These are phyloP conservation scores for Fusarium begoniae DNA, from an alignment of 2,329 filamentous ascomycete genomes.

Conservation along the genomic window DNA sequence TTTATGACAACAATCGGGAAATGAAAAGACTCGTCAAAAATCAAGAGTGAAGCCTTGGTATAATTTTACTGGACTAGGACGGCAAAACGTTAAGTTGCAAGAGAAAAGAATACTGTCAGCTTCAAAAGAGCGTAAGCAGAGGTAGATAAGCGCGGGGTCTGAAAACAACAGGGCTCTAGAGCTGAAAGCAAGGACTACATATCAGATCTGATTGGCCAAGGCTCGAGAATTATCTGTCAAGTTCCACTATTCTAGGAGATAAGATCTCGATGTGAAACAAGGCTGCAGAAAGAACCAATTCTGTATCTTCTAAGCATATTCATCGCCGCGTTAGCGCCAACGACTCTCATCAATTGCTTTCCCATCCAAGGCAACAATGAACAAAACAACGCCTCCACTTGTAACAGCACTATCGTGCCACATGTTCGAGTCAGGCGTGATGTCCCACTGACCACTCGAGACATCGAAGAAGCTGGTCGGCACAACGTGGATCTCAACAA, in stretches of 20 bases:
- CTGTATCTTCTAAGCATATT: background rate
- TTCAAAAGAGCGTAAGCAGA: background rate
- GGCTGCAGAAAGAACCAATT: background rate
- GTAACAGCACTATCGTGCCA: background rate
- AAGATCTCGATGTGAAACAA: background rate
- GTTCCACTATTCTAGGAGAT: fast-evolving
- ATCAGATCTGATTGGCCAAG: background rate
- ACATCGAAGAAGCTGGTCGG: background rate
- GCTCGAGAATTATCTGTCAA: fast-evolving
- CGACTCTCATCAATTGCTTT: background rate
- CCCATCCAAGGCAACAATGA: background rate
- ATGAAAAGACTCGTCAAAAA: background rate
- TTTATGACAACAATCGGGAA: too few species aligned
- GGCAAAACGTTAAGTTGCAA: background rate
- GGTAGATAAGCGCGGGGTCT: background rate
- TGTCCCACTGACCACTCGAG: background rate
- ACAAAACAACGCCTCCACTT: background rate
- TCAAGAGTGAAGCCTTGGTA: background rate
- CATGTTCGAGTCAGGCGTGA: background rate
- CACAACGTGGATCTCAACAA: background rate
- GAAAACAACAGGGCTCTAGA: background rate
- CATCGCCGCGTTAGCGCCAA: background rate
- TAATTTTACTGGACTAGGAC: background rate
- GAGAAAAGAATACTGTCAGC: background rate
- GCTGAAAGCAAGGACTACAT: too few species aligned